Evolutionary conservation across 495 filamentous ascomycete species (phyloP), one percentile per base, ranked within the genome.

Genomic region (Penicillium bovifimosum): DNA sequence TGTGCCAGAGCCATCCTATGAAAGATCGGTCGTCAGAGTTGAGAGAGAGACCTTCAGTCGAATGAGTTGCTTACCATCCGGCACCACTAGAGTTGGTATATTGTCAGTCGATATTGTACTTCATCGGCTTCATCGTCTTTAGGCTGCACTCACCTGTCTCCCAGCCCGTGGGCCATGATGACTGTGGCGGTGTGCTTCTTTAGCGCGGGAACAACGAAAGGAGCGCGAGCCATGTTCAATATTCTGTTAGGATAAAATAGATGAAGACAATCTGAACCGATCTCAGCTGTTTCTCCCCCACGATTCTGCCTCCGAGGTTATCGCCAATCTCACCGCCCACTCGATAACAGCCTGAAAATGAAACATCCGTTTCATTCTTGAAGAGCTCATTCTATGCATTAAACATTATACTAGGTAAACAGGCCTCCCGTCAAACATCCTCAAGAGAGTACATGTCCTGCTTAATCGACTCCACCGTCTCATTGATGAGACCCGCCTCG

Each of bases 181-280:
- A 96, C 87, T 2, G 92, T 96, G 29, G 92, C 90, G 35, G 93
- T 96, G 66, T 96, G 92, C 60, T 83, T 86, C 63, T 82, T 89
- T 39, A 90, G 76, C n/a, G 93, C 91, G 13, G 90, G 90, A 56
- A 96, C 86, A 6, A 96, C 76, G 41, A 92, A 75, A 7, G 87
- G 83, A 54, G 75, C 76, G 50, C 68, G 64, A 18, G 79, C 50
- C 81, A 85, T 85, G 17, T 64, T 79, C 63, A 36, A 20, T 17
- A 32, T 41, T 11, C 17, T 33, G 9, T 24, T 18, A 35, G 47
- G 8, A 20, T 46, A 47, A 27, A 32, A 46, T 20, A 20, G 20
- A 1, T 13, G 45, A 18, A 38, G 18, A 31, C 29, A 29, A 16
- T 11, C 7, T 17, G 24, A 44, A 47, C 27, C 38, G 13, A 60